Evolutionary conservation across 1,284 basidiomycete species (phyloP).

Genomic region (Pterulicium gracile): DNA sequence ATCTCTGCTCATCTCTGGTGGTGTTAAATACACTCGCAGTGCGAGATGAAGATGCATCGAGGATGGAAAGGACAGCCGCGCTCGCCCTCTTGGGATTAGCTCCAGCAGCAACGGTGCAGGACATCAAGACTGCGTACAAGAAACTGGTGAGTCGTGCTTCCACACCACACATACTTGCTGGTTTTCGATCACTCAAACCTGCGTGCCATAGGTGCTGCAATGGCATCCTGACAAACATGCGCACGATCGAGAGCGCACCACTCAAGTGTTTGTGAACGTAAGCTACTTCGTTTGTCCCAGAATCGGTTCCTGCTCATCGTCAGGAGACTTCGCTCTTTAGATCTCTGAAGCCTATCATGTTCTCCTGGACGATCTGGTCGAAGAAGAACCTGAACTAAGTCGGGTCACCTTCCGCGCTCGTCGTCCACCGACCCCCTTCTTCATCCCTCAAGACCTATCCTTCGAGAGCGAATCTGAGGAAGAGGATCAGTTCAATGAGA

Average conservation of each 20-base stretch:
- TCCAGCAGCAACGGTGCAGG: background rate
- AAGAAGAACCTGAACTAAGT: background rate
- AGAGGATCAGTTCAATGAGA: background rate
- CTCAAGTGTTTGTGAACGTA: background rate
- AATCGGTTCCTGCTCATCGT: too few relatives aligned
- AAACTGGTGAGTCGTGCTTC: background rate
- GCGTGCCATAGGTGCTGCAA: background rate
- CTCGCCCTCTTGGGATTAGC: background rate
- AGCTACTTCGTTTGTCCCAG: background rate
- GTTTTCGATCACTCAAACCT: background rate
- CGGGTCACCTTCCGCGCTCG: background rate
- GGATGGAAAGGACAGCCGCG: background rate
- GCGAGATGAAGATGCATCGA: background rate
- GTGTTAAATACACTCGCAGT: background rate
- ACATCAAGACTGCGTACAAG: background rate
- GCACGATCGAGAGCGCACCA: background rate
- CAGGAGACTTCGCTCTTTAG: too few relatives aligned
- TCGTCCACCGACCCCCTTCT: background rate
- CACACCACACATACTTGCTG: background rate
- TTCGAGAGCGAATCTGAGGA: background rate
- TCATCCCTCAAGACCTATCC: background rate
- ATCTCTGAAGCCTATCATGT: background rate
- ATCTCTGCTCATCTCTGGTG: too few relatives aligned
- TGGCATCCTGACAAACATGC: background rate
- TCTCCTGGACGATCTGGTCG: background rate